Conservation (phyloP, 441 rosid species). For the Gossypium schwendimanii region DNA sequence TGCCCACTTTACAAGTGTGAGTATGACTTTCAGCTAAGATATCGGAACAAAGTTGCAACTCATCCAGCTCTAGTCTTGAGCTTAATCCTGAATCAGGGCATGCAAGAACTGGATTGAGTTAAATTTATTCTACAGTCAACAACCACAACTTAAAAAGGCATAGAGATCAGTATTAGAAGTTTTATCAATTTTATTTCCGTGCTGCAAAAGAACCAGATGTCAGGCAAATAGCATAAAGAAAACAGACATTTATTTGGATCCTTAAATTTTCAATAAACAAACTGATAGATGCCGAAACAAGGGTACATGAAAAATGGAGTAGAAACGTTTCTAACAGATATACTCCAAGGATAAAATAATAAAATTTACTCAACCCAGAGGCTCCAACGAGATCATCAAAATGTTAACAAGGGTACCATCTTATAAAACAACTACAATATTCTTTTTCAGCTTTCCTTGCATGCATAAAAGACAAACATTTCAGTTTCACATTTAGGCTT, state of each 20-base stretch:
- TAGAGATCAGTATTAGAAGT: background rate
- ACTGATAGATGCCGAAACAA: background rate
- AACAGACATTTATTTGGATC: background rate
- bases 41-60: background rate
- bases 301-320: background rate
- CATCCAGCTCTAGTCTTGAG: background rate
- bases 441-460: background rate
- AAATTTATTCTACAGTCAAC: background rate
- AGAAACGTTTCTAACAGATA: background rate
- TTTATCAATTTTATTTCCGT: background rate
- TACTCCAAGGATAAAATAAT: background rate
- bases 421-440: background rate
- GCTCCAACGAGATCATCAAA: background rate
- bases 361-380: background rate
- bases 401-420: background rate
- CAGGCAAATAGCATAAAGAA: background rate
- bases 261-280: background rate
- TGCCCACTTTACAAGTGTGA: background rate
- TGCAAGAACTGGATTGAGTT: background rate
- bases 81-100: conserved; percentile 1
- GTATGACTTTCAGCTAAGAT: background rate
- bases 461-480: background rate
- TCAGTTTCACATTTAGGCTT: background rate
- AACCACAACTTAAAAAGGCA: background rate
- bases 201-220: background rate